Evolutionary conservation across 2,329 filamentous ascomycete species (phyloP).

Genomic region (Epichloe sylvatica): DNA sequence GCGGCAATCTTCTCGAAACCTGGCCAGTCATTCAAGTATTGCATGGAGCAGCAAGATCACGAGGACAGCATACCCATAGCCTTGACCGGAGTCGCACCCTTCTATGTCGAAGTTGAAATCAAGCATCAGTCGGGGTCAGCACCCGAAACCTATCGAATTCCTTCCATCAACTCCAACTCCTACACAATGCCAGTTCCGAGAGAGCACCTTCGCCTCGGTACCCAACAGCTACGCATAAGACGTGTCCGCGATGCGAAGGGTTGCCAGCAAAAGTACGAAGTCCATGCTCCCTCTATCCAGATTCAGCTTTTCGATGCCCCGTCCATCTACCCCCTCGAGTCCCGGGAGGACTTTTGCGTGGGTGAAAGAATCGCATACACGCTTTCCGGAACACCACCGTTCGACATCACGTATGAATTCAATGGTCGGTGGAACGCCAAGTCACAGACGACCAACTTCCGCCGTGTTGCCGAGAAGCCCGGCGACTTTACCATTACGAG

Average conservation of each 20-base stretch:
- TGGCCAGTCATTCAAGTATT: conserved; percentile 91
- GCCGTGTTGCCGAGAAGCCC: conserved; percentile 80
- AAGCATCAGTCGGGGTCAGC: conserved; percentile 74
- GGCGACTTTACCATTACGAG: conserved; percentile 80
- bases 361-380: conserved; percentile 90
- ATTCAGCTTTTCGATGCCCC: conserved; percentile 89
- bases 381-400: conserved; percentile 78
- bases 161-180: conserved; percentile 59
- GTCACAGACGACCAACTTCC: conserved; percentile 69
- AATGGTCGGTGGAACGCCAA: conserved; percentile 69
- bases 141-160: conserved; percentile 68
- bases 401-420: conserved; percentile 87
- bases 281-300: conserved; percentile 62
- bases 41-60: conserved; percentile 65
- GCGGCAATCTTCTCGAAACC: conserved; percentile 70
- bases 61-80: conserved; percentile 82
- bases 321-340: conserved; percentile 75
- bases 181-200: conserved; percentile 78
- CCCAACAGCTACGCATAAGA: conserved; percentile 76
- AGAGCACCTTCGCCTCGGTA: conserved; percentile 72
- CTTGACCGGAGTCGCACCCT: conserved; percentile 71
- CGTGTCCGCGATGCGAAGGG: conserved; percentile 78
- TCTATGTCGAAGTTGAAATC: conserved; percentile 82
- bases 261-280: conserved; percentile 66
- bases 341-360: conserved; percentile 79